phyloP scores from a whole-genome alignment of 805 yeast species.

The Metschnikowia dekortorum region DNA sequence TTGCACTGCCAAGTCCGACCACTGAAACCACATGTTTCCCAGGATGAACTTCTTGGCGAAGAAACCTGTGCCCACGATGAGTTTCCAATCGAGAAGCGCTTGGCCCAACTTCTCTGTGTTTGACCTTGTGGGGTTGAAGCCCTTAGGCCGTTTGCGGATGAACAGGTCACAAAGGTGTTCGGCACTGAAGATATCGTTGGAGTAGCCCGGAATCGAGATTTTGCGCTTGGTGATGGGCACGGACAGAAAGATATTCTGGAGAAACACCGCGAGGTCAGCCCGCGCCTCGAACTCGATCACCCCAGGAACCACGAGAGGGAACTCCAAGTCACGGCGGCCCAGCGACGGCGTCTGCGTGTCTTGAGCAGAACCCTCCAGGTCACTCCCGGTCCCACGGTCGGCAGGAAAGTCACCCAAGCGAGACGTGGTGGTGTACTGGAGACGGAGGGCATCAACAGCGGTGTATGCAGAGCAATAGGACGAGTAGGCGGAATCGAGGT shows the following conservation, averaged over 20 bases:
- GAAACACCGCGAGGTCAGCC: constrained; percentile 20
- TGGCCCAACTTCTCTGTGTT: constrained; percentile 41
- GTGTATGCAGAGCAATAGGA: constrained; percentile 24
- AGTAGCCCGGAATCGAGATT: constrained; percentile 38
- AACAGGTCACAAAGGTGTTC: constrained; percentile 32
- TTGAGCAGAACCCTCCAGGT: neutral
- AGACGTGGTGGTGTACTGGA: constrained; percentile 26
- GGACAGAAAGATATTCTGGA: constrained; percentile 19
- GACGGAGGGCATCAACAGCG: constrained; percentile 26
- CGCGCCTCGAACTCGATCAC: constrained; percentile 13
- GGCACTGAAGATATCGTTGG: constrained; percentile 36
- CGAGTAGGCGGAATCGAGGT: constrained; percentile 20
- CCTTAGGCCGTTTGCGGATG: constrained; percentile 23
- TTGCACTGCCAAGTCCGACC: constrained; percentile 32
- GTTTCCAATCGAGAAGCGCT: constrained; percentile 29
- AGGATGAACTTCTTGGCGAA: constrained; percentile 35
- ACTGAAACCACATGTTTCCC: constrained; percentile 43
- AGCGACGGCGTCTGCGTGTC: neutral
- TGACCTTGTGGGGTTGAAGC: constrained; percentile 32
- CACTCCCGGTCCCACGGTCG: neutral
- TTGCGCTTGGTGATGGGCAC: constrained; percentile 28
- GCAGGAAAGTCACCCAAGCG: constrained; percentile 28
- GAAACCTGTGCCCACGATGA: constrained; percentile 29
- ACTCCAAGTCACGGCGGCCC: constrained; percentile 13
- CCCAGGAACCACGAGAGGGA: constrained; percentile 33